Evolutionary conservation across 257 asterid species (phyloP).

Genomic region (Lithospermum erythrorhizon): DNA sequence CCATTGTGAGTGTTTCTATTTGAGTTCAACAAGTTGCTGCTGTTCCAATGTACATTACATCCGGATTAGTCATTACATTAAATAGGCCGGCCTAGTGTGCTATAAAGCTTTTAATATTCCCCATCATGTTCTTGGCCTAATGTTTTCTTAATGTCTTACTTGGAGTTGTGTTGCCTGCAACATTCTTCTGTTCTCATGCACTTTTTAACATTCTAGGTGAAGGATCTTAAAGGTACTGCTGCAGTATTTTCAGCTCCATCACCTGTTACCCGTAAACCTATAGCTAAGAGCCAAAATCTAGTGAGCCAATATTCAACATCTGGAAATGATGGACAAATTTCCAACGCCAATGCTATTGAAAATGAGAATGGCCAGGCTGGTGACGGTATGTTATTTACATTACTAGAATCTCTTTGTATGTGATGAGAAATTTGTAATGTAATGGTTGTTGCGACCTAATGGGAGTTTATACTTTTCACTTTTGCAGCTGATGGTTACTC

Average conservation of each 20-base stretch:
- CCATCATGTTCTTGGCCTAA: too few species aligned
- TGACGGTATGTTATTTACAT: slow-evolving; percentile 29
- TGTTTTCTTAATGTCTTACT: too few species aligned
- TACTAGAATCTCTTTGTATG: background rate
- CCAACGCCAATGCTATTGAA: slow-evolving; percentile 34
- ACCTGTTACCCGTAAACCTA: slow-evolving; percentile 27
- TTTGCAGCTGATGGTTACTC: slow-evolving; percentile 64
- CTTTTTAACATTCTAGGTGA: slow-evolving; percentile 41
- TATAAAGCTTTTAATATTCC: background rate
- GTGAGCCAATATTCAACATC: slow-evolving; percentile 27
- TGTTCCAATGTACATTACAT: background rate
- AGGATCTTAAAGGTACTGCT: slow-evolving; percentile 45
- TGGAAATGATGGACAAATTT: slow-evolving; percentile 28
- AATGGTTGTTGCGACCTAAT: background rate
- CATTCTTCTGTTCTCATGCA: background rate
- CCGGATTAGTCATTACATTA: background rate
- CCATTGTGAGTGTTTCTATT: slow-evolving; percentile 46
- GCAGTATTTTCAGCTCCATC: slow-evolving; percentile 39
- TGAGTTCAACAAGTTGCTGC: background rate
- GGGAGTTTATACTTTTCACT: background rate
- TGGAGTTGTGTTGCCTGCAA: background rate
- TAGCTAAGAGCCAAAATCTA: slow-evolving; percentile 31
- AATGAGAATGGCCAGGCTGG: slow-evolving; percentile 48
- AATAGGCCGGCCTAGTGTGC: background rate
- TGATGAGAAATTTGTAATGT: background rate